phyloP scores from a whole-genome alignment of 208 protist genomes.

The Leishmania martiniquensis region DNA sequence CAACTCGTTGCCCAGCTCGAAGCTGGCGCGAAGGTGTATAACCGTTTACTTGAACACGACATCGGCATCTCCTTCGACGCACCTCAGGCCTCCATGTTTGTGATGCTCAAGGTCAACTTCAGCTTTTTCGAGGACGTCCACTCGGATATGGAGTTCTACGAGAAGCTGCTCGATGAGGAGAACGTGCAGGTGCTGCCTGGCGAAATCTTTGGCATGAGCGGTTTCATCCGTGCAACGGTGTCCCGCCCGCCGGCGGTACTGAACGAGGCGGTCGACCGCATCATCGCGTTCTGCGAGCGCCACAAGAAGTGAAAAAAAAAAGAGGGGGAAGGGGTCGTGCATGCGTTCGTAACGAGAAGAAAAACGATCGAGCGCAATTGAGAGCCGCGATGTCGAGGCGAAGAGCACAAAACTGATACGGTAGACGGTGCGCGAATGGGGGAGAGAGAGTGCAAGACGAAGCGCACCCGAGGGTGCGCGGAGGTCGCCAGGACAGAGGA shows the following conservation, averaged over 20 bases:
- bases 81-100: slow-evolving; percentile 92
- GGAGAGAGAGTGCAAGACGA: not conserved
- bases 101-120: slow-evolving; percentile 85
- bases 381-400: not conserved
- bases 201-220: slow-evolving; percentile 75
- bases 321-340: not conserved
- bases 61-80: slow-evolving; percentile 53
- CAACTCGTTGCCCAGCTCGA: slow-evolving; percentile 55
- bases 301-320: slow-evolving; percentile 34
- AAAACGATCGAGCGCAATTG: not conserved
- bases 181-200: slow-evolving; percentile 92
- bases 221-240: slow-evolving; percentile 85
- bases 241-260: slow-evolving; percentile 72
- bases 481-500: not conserved
- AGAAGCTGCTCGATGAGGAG: slow-evolving; percentile 83
- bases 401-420: not conserved
- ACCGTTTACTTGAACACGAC: slow-evolving; percentile 42
- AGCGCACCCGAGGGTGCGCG: not conserved
- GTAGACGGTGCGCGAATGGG: not conserved
- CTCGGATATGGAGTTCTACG: slow-evolving; percentile 84
- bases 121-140: slow-evolving; percentile 66
- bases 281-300: slow-evolving; percentile 75
- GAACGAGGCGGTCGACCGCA: slow-evolving; percentile 76
- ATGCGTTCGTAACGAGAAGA: not conserved
- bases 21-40: slow-evolving; percentile 41